These are phyloP conservation scores for Backusella tarrabulga DNA, from an alignment of 192 early-diverging fungal genomes.

Conservation along the genomic window DNA sequence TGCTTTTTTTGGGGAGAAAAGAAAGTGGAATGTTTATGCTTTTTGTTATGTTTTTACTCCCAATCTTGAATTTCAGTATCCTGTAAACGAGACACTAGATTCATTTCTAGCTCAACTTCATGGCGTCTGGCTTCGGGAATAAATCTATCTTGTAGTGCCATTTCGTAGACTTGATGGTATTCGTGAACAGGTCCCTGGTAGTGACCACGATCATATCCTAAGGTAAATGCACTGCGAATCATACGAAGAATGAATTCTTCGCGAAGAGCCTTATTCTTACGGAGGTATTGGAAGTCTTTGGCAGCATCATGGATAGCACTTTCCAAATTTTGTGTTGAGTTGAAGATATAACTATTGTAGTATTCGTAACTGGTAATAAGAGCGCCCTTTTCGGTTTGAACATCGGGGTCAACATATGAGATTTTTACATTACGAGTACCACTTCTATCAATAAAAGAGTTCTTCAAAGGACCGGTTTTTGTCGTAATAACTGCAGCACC, in stretches of 20 bases:
- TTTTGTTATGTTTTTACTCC: not conserved
- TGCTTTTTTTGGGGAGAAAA: not conserved
- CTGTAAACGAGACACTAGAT: not conserved
- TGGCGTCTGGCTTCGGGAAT: conserved; percentile 7
- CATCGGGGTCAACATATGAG: conserved; percentile 6
- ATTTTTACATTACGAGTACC: not conserved
- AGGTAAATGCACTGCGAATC: conserved; percentile 41
- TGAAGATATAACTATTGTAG: conserved; percentile 47
- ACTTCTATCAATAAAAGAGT: conserved; percentile 49
- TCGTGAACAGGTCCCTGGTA: conserved; percentile 44
- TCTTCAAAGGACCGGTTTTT: conserved; percentile 45
- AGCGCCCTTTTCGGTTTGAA: conserved; percentile 11
- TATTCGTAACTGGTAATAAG: conserved; percentile 32
- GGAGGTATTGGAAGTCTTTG: conserved; percentile 27
- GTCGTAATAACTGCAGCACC: conserved; percentile 48
- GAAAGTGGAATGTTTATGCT: not conserved
- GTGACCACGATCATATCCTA: conserved; percentile 49
- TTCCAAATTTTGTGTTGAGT: conserved; percentile 16
- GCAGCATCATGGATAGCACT: conserved; percentile 41
- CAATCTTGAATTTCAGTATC: conserved; percentile 9
- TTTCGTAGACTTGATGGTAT: conserved; percentile 35
- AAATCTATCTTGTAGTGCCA: conserved; percentile 10
- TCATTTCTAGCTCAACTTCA: conserved; percentile 14
- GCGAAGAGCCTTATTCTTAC: conserved; percentile 27
- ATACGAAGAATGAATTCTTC: conserved; percentile 48